phyloP scores from a whole-genome alignment of 495 filamentous ascomycete genomes.

The Trichoderma parareesei region DNA sequence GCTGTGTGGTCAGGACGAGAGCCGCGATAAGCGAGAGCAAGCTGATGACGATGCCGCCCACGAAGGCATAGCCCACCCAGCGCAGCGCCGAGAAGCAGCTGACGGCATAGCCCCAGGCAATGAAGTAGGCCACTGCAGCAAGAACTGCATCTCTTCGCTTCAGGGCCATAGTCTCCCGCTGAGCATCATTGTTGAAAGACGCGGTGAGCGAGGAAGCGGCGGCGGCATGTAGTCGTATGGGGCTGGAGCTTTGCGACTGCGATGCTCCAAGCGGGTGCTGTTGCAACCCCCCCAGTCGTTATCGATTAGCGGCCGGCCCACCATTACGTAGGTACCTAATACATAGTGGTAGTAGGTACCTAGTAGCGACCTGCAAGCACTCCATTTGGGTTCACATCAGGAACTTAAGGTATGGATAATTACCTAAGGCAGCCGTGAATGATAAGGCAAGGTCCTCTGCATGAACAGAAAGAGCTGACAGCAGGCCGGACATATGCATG shows the following conservation, averaged over 20 bases:
- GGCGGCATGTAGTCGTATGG: neutral
- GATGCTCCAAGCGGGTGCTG: neutral
- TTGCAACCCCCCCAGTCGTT: neutral
- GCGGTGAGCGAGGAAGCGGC: neutral
- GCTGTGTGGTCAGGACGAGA: slow-evolving; percentile 47
- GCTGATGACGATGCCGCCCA: slow-evolving; percentile 52
- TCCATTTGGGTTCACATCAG: neutral
- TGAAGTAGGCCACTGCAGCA: slow-evolving; percentile 60
- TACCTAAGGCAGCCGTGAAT: neutral
- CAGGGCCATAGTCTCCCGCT: slow-evolving; percentile 60
- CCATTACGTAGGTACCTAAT: neutral
- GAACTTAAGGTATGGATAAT: neutral
- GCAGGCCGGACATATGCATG: neutral
- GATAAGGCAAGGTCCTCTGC: too few species aligned
- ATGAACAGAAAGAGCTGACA: neutral
- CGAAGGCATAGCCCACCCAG: slow-evolving; percentile 72
- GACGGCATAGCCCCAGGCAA: slow-evolving; percentile 77
- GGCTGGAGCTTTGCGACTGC: neutral
- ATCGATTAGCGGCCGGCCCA: slow-evolving; percentile 1
- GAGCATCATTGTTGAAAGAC: slow-evolving; percentile 7
- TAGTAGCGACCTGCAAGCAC: neutral
- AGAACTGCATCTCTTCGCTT: slow-evolving; percentile 65
- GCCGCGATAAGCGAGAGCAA: slow-evolving; percentile 46
- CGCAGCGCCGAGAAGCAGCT: slow-evolving; percentile 73
- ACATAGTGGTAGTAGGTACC: too few species aligned